Conservation (phyloP, 257 asterid species). For the Plantago ovata region DNA sequence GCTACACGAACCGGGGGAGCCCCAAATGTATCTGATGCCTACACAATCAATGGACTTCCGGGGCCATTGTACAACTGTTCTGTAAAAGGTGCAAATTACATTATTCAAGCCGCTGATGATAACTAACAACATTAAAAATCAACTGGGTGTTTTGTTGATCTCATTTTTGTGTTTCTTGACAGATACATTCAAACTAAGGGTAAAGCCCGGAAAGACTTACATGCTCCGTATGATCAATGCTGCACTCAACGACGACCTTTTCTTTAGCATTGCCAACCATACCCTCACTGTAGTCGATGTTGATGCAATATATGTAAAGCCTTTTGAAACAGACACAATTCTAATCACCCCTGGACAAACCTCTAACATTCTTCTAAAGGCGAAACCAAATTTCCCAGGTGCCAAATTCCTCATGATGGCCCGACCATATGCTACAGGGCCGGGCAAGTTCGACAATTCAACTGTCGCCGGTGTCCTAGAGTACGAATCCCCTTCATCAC, state of each 20-base stretch:
- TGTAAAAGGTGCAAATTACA: constrained; percentile 12
- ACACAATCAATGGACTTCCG: constrained; percentile 9
- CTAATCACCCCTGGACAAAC: constrained; percentile 50
- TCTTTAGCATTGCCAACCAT: constrained; percentile 49
- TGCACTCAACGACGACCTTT: constrained; percentile 74
- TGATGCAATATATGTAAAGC: constrained; percentile 45
- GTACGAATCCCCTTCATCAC: constrained; percentile 24
- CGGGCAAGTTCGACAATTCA: constrained; percentile 45
- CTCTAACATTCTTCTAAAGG: constrained; percentile 32
- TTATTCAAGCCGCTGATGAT: too few species aligned
- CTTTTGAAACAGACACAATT: constrained; percentile 36
- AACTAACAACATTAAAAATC: too few species aligned
- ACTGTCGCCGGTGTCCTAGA: constrained; percentile 47
- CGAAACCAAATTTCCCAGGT: constrained; percentile 32
- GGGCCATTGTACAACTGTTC: constrained; percentile 22
- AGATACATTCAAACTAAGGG: constrained; percentile 36
- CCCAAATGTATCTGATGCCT: constrained; percentile 23
- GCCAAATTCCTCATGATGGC: constrained; percentile 47
- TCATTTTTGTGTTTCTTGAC: not conserved
- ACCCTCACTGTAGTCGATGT: constrained; percentile 42
- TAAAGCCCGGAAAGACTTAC: constrained; percentile 57
- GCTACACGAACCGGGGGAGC: constrained; percentile 22
- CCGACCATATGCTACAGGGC: constrained; percentile 43
- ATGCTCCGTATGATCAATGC: constrained; percentile 69
- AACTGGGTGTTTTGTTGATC: not conserved